These are phyloP conservation scores for Penicillium crustosum DNA, from an alignment of 2,329 filamentous ascomycete species.

Conservation along the genomic window DNA sequence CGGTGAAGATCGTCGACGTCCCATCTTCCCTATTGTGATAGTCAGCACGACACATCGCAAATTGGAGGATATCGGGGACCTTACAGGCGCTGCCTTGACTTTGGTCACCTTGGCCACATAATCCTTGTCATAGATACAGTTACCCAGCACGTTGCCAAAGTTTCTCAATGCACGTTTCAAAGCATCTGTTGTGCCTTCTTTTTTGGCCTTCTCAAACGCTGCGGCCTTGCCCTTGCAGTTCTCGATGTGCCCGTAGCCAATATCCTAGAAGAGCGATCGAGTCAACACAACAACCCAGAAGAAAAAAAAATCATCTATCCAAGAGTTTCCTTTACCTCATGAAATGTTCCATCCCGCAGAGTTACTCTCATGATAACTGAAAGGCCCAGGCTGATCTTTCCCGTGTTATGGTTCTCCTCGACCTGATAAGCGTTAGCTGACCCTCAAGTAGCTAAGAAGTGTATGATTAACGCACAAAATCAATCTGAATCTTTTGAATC, in stretches of 20 bases:
- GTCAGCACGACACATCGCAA: conserved; percentile 15
- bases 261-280: conserved; percentile 56
- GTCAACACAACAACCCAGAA: conserved; percentile 1
- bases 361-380: conserved; percentile 91
- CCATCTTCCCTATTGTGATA: conserved; percentile 59
- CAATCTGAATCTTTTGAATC: conserved; percentile 92
- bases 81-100: conserved; percentile 71
- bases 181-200: conserved; percentile 93
- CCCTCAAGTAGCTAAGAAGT: not conserved
- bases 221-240: conserved; percentile 94
- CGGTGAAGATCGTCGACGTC: conserved; percentile 77
- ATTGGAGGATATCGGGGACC: conserved; percentile 9
- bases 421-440: conserved; percentile 47
- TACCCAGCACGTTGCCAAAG: conserved; percentile 96
- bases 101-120: conserved; percentile 89
- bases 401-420: conserved; percentile 76
- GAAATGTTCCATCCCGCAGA: conserved; percentile 88
- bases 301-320: not conserved
- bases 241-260: conserved; percentile 94
- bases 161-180: conserved; percentile 85
- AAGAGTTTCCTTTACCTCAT: conserved; percentile 59
- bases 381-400: conserved; percentile 79
- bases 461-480: conserved; percentile 63
- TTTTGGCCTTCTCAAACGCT: conserved; percentile 98
- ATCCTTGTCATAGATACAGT: conserved; percentile 96